Conservation (phyloP, 345 rosid species). For the Pugionium cornutum region DNA sequence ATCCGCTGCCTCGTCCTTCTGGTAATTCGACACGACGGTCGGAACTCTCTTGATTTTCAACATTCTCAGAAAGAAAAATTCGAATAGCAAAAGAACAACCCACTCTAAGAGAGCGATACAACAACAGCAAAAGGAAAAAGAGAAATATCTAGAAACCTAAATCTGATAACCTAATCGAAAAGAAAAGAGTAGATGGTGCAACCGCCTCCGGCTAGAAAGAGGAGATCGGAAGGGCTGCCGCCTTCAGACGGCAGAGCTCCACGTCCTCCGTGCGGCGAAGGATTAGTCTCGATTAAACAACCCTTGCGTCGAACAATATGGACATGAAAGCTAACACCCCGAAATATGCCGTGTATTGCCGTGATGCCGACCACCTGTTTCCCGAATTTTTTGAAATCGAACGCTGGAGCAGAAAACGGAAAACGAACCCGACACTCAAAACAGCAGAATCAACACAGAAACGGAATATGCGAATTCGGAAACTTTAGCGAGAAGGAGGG, state of each 20-base stretch:
- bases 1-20: constrained; percentile 70
- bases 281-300: constrained; percentile 53
- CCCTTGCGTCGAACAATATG: constrained; percentile 44
- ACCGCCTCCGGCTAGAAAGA: constrained; percentile 99
- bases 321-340: constrained; percentile 21
- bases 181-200: neutral
- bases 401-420: constrained; percentile 6
- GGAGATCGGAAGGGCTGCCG: constrained; percentile 99
- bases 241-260: constrained; percentile 99
- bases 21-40: constrained; percentile 77
- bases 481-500: neutral
- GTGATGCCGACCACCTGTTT: constrained; percentile 18
- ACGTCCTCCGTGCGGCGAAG: constrained; percentile 99
- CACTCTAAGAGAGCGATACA: neutral
- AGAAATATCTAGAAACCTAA: neutral
- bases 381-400: neutral
- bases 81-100: neutral
- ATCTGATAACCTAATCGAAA: neutral
- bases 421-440: constrained; percentile 22
- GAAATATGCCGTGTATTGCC: constrained; percentile 29
- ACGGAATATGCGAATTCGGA: neutral
- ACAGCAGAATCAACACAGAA: constrained; percentile 17
- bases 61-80: constrained; percentile 33
- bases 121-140: neutral
- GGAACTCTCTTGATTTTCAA: constrained; percentile 85